These are phyloP conservation scores for Agrocybe pediades DNA, from an alignment of 768 basidiomycete species.

Conservation along the genomic window DNA sequence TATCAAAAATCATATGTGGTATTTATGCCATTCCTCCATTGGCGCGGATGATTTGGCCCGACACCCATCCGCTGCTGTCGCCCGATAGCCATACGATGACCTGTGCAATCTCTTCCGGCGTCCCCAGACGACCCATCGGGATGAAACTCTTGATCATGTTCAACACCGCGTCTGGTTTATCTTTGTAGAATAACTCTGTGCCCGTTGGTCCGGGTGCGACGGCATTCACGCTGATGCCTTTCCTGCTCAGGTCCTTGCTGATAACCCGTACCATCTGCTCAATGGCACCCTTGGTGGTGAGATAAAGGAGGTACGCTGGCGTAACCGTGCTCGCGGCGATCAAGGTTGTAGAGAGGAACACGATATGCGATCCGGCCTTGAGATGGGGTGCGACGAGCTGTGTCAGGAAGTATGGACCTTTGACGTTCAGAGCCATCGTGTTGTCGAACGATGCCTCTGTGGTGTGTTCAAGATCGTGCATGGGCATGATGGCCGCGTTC, in stretches of 20 bases:
- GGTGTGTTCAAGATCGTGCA: slow-evolving; percentile 36
- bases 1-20: neutral
- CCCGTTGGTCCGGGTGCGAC: slow-evolving; percentile 47
- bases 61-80: neutral
- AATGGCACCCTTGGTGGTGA: slow-evolving; percentile 46
- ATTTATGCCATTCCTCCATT: neutral
- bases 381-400: slow-evolving; percentile 37
- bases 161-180: slow-evolving; percentile 40
- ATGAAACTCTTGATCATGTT: slow-evolving; percentile 31
- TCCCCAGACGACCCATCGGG: slow-evolving; percentile 38
- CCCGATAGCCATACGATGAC: neutral
- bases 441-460: slow-evolving; percentile 42
- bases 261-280: slow-evolving; percentile 49
- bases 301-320: slow-evolving; percentile 41
- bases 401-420: slow-evolving; percentile 46
- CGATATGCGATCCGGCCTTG: slow-evolving; percentile 40
- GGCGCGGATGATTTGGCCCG: neutral
- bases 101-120: slow-evolving; percentile 20
- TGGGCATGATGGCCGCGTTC: slow-evolving; percentile 49
- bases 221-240: slow-evolving; percentile 34
- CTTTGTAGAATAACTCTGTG: slow-evolving; percentile 45
- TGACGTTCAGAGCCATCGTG: slow-evolving; percentile 46
- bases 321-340: slow-evolving; percentile 31
- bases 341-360: slow-evolving; percentile 45
- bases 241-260: slow-evolving; percentile 43